Conservation (phyloP, 2,329 filamentous ascomycete species). For the Zasmidium angulare region DNA sequence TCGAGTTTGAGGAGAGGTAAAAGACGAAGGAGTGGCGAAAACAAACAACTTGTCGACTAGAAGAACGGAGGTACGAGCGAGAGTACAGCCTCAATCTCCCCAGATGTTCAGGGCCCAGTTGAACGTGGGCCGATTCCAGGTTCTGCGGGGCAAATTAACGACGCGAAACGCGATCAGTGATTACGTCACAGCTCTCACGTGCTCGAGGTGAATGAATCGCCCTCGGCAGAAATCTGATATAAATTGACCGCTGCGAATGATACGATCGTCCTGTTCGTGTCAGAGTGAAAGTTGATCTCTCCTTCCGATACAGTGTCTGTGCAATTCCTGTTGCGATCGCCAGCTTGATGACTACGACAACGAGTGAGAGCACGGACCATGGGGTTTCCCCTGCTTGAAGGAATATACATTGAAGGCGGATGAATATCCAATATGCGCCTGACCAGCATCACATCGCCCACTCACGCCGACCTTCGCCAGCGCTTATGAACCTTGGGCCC, state of each 20-base stretch:
- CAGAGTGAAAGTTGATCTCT: too few species aligned
- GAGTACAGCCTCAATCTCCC: neutral
- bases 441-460: neutral
- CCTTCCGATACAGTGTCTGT: too few species aligned
- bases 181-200: neutral
- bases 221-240: too few species aligned
- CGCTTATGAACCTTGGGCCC: neutral
- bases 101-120: neutral
- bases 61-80: neutral
- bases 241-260: too few species aligned
- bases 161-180: neutral
- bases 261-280: too few species aligned
- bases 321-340: too few species aligned
- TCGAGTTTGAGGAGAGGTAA: neutral
- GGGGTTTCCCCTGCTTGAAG: too few species aligned
- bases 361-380: too few species aligned
- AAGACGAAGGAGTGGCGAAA: neutral
- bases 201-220: neutral
- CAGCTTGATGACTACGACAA: too few species aligned
- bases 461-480: neutral
- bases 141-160: neutral
- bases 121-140: neutral
- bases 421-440: neutral
- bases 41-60: neutral
- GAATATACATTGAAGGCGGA: neutral